Conservation (phyloP, 2,329 filamentous ascomycete species). For the Aspergillus caelatus region DNA sequence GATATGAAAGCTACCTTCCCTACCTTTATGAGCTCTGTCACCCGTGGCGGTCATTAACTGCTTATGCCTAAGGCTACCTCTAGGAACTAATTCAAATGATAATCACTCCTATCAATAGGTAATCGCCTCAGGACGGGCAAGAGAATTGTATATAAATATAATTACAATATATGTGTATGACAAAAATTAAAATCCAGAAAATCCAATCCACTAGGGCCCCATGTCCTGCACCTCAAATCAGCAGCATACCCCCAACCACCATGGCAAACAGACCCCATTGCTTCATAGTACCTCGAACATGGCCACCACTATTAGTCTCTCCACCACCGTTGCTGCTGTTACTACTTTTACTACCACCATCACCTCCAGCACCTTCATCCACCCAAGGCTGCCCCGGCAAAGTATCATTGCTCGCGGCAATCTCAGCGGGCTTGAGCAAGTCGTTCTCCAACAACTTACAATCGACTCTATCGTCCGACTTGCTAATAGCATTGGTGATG, state of each 20-base stretch:
- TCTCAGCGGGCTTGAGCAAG: constrained; percentile 18
- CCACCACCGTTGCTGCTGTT: neutral
- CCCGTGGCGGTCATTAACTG: neutral
- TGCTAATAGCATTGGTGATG: constrained; percentile 65
- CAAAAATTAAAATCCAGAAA: neutral
- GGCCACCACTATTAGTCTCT: neutral
- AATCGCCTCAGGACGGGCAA: neutral
- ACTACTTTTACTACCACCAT: neutral
- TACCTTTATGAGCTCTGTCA: neutral
- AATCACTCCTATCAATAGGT: neutral
- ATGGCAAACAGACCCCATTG: constrained; percentile 11
- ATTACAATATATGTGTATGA: neutral
- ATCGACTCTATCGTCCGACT: constrained; percentile 26
- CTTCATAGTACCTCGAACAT: neutral
- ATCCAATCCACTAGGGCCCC: neutral
- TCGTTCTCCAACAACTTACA: constrained; percentile 30
- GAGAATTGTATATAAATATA: neutral
- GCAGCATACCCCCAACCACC: constrained; percentile 5
- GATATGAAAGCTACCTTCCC: neutral
- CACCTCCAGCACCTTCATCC: neutral
- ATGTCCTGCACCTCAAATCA: neutral
- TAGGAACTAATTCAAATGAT: neutral
- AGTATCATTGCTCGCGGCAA: constrained; percentile 23
- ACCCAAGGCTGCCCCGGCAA: constrained; percentile 30
- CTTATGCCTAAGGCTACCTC: neutral